A percentile compares a stretch with the other conserved stretches of the same genome.
Evolutionary conservation across 176 grass and related monocot genomes (phyloP).

Genomic region (Elymus sibiricus): DNA sequence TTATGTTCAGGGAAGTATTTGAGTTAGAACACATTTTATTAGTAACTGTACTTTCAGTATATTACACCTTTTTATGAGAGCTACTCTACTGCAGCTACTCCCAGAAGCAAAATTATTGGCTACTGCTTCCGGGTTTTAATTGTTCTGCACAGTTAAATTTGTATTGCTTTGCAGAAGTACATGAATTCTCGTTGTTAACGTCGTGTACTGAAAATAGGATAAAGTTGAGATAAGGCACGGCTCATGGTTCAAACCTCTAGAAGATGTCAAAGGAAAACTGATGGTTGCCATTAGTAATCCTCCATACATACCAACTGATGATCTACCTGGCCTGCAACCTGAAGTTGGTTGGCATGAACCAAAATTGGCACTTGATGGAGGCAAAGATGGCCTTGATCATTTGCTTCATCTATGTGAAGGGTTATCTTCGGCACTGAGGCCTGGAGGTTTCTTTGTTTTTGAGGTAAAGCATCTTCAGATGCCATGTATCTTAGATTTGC

Average conservation of each 20-base stretch:
- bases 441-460: slow-evolving; percentile 95
- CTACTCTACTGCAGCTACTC: not conserved
- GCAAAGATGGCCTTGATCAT: slow-evolving; percentile 70
- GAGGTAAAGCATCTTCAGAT: slow-evolving; percentile 50
- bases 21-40: not conserved
- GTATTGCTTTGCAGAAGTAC: not conserved
- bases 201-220: slow-evolving; percentile 40
- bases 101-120: not conserved
- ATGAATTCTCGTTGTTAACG: not conserved
- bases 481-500: not conserved
- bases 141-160: not conserved
- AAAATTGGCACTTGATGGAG: slow-evolving; percentile 79
- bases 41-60: not conserved
- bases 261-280: slow-evolving; percentile 75
- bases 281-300: slow-evolving; percentile 85
- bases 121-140: not conserved
- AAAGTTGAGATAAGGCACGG: slow-evolving; percentile 84
- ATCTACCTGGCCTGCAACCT: slow-evolving; percentile 80
- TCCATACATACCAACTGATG: slow-evolving; percentile 74
- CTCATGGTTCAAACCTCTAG: slow-evolving; percentile 77
- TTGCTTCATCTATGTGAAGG: slow-evolving; percentile 87
- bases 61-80: not conserved
- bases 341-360: slow-evolving; percentile 94
- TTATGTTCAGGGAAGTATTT: not conserved
- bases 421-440: slow-evolving; percentile 45